Base-by-base conservation (phyloP, 176 grass and related monocot genomes). In the Echinochloa phyllopogon region DNA sequence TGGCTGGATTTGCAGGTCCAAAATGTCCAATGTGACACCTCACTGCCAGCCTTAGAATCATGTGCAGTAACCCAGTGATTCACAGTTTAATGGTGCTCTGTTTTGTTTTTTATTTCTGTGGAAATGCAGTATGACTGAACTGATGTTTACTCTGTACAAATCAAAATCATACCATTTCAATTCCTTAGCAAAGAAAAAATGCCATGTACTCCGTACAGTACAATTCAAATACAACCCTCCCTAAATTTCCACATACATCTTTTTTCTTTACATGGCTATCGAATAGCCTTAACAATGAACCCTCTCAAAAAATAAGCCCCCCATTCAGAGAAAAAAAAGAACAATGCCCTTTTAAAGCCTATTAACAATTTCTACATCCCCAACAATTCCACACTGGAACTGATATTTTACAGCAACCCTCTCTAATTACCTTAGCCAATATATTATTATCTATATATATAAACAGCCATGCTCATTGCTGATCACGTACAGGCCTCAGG, bases 401-500 rank as follows among this genome's bases (percentile, higher is more conserved):
- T 72, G 29, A 2, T 33, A 72, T 50, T 51, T 73, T 73, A 73
- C 45, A 73, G 45, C 24, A 27, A 48, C 0, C 69, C 12, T 72
- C 13, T 51, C 70, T 51, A 72, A 72, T 33, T 73, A 33, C 70
- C 44, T 33, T 51, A 44, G 24, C 44, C 44, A 72, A 72, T 48
- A 49, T 72, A 72, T 43, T 6, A 72, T 48, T 23, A 71, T 8
- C 12, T 39, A 41, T 67, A 38, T 41, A n/a, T 20, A 38, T 3
- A 24, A 24, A 17, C 39, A 9, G 15, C 41, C 43, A 48, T 49
- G n/a, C 12, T 72, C 23, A 49, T 25, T 49, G 23, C 43, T 51
- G 12, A 0, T 25, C 69, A 15, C n/a, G n/a, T n/a, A n/a, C 41
- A 24, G 68, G 57, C 3, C 29, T 33, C 29, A 12, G 6, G 10